Conservation (phyloP, 2,329 filamentous ascomycete genomes). For the Pseudogymnoascus sp. region DNA sequence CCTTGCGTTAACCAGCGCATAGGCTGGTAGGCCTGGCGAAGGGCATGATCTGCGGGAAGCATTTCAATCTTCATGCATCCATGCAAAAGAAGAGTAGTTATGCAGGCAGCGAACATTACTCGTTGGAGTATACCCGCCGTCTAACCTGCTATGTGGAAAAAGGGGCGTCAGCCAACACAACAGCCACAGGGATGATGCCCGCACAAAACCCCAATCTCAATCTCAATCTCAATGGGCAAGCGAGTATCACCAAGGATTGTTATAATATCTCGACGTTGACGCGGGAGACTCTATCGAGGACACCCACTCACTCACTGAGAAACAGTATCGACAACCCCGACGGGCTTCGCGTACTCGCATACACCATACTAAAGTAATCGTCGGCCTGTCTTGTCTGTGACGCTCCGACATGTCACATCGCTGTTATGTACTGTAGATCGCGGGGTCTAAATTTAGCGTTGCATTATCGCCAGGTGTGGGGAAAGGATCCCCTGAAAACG, state of each 20-base stretch:
- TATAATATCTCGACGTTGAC: neutral
- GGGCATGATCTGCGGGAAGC: conserved; percentile 1
- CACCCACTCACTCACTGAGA: neutral
- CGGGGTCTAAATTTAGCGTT: conserved; percentile 9
- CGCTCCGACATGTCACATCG: conserved; percentile 2
- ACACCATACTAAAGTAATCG: neutral
- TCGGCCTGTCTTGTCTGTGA: neutral
- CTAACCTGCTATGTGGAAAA: neutral
- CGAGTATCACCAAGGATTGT: neutral
- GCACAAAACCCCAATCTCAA: neutral
- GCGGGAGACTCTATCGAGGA: neutral
- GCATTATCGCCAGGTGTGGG: conserved; percentile 6
- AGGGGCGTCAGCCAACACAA: neutral
- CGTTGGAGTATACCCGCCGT: neutral
- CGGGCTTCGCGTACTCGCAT: neutral
- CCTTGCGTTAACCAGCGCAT: conserved; percentile 3
- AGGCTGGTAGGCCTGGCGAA: neutral
- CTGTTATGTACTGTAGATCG: conserved; percentile 4
- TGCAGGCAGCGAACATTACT: neutral
- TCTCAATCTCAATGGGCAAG: neutral
- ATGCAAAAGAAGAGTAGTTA: neutral
- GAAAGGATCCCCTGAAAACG: conserved; percentile 6
- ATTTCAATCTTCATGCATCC: conserved; percentile 6
- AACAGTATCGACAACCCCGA: too few species aligned
- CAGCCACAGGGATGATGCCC: neutral